Base-by-base conservation (phyloP, 768 basidiomycete species). In the Rhodotorula toruloides region DNA sequence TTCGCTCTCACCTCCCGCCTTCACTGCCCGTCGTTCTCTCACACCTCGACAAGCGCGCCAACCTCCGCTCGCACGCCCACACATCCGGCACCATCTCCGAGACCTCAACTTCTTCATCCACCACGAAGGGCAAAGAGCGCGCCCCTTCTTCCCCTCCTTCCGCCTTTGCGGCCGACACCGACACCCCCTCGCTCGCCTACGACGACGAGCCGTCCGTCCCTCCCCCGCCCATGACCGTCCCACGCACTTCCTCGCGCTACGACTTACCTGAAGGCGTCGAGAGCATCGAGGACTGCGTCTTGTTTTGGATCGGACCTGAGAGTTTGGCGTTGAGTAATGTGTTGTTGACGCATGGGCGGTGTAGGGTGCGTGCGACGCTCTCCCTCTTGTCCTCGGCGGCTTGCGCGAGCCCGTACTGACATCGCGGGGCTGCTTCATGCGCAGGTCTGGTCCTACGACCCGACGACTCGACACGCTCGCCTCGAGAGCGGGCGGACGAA, bases 321-420 rank as follows among this genome's bases (percentile, higher is more conserved):
- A 86, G 85, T 66, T 83, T 93, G 6, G 83, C 83, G 2, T 79
- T 97, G 46, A 87, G 88, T 14, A 97, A 97, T 73, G 76, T 97
- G 12, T 81, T 96, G 47, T 86, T 97, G 80, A 91, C 87, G 1
- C 85, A 96, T 75, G 82, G 87, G 7, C 78, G 80, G 0, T 84
- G 81, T 61, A 79, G 82, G 57, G 91, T 90, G 62, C 52, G 70
- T 46, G 21, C 36, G 4, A 21, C 21, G 21, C 3, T 27, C 25
- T 34, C 25, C 32, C 13, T 27, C 13, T 34, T n/a, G 6, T 31
- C 12, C 4, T 16, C 4, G 34, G 13, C 37, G 29, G 29, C 16
- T 27, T 10, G 12, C 14, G 12, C n/a, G 29, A 27, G 48, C 13
- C 17, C 19, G n/a, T 29, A n/a, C 44, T 54, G 61, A 46, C 37